These are phyloP conservation scores for Linum lewisii DNA, from an alignment of 345 rosid species.

Conservation along the genomic window DNA sequence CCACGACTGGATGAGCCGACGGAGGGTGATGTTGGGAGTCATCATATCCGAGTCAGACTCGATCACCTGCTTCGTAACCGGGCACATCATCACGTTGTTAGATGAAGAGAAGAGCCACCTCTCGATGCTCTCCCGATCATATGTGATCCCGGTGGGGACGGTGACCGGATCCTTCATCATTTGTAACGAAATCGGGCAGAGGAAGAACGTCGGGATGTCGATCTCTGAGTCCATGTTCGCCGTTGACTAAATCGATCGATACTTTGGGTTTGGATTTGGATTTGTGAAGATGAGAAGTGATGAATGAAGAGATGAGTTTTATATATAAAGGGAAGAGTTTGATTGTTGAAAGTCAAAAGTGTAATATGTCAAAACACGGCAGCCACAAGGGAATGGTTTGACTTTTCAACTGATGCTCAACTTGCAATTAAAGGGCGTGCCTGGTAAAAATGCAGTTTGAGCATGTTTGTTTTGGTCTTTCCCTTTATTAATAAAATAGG, in stretches of 20 bases:
- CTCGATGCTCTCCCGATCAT: slow-evolving; percentile 61
- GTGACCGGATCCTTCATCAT: slow-evolving; percentile 75
- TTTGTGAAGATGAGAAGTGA: slow-evolving; percentile 10
- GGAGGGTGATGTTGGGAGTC: slow-evolving; percentile 82
- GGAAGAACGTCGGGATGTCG: slow-evolving; percentile 50
- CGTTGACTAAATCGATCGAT: neutral
- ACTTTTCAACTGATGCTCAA: neutral
- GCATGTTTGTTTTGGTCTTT: neutral
- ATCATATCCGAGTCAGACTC: slow-evolving; percentile 42
- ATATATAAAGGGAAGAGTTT: neutral
- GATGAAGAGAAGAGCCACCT: slow-evolving; percentile 40
- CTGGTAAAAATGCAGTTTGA: neutral
- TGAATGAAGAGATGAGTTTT: neutral
- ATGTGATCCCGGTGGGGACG: slow-evolving; percentile 54
- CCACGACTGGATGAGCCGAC: slow-evolving; percentile 87
- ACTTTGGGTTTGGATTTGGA: neutral
- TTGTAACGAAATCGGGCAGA: slow-evolving; percentile 64
- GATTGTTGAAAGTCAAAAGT: slow-evolving; percentile 14
- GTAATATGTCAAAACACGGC: slow-evolving; percentile 53
- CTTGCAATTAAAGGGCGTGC: neutral
- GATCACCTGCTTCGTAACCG: slow-evolving; percentile 60
- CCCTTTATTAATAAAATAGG: neutral
- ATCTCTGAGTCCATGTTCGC: slow-evolving; percentile 39
- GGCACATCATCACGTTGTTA: slow-evolving; percentile 48
- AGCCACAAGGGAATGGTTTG: slow-evolving; percentile 5